Evolutionary conservation across 768 basidiomycete species (phyloP).

Genomic region (Suillus alpinus): DNA sequence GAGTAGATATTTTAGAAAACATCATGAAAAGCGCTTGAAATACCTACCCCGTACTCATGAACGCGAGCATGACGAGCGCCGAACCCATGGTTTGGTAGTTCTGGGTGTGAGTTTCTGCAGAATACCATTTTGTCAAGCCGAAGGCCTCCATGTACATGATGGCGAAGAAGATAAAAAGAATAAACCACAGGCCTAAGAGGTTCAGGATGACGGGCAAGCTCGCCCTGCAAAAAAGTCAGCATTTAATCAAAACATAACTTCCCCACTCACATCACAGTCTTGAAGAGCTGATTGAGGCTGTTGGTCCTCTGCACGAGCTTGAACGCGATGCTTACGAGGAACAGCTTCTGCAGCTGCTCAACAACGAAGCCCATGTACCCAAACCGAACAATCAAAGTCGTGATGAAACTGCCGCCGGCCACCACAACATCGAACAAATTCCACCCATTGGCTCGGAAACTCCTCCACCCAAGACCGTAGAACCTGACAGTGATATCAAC

Average conservation of each 20-base stretch:
- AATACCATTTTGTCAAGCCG: constrained; percentile 82
- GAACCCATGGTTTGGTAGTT: constrained; percentile 83
- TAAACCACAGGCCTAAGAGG: constrained; percentile 83
- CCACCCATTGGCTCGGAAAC: constrained; percentile 91
- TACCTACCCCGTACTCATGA: constrained; percentile 89
- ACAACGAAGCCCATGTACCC: constrained; percentile 45
- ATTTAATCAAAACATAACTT: background rate
- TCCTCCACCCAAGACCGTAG: constrained; percentile 79
- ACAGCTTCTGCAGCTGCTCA: constrained; percentile 81
- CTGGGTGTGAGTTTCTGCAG: constrained; percentile 59
- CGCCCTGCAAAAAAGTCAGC: constrained; percentile 45
- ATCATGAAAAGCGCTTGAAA: background rate
- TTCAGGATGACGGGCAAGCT: constrained; percentile 85
- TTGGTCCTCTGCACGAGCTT: constrained; percentile 90
- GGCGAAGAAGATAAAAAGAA: constrained; percentile 87
- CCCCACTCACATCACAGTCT: constrained; percentile 81
- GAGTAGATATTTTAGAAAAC: constrained; percentile 7
- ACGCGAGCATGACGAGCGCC: constrained; percentile 83
- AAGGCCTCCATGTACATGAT: constrained; percentile 91
- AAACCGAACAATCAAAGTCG: constrained; percentile 72
- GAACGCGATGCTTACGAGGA: constrained; percentile 90
- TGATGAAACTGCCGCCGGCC: constrained; percentile 77
- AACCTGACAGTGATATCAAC: constrained; percentile 77
- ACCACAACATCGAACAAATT: constrained; percentile 87
- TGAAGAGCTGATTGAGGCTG: constrained; percentile 91